phyloP scores from a whole-genome alignment of 805 yeast species.

The Lachancea mirantina region DNA sequence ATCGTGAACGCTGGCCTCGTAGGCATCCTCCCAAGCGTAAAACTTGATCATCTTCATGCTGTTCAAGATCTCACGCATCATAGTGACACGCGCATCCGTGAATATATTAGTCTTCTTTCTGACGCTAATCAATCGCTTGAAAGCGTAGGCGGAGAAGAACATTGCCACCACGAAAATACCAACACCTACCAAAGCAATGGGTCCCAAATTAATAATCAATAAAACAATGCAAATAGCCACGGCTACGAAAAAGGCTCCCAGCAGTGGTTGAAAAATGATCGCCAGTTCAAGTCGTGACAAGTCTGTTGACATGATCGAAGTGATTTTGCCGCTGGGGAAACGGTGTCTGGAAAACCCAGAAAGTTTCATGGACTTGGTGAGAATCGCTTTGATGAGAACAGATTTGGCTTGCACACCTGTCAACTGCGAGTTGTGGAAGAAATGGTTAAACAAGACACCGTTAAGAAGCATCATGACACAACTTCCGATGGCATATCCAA shows the following conservation, averaged over 20 bases:
- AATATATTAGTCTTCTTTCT: conserved; percentile 52
- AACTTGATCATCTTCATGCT: conserved; percentile 78
- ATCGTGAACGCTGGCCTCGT: conserved; percentile 45
- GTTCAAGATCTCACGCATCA: conserved; percentile 70
- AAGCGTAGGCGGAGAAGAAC: conserved; percentile 36
- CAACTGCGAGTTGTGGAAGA: conserved; percentile 52
- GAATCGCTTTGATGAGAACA: conserved; percentile 59
- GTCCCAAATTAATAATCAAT: conserved; percentile 63
- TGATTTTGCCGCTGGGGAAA: conserved; percentile 63
- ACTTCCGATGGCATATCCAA: conserved; percentile 72
- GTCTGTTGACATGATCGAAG: conserved; percentile 77
- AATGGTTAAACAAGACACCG: conserved; percentile 51
- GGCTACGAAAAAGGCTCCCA: conserved; percentile 57
- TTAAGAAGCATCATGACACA: conserved; percentile 45
- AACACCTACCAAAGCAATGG: conserved; percentile 63
- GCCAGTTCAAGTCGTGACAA: conserved; percentile 75
- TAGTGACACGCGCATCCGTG: conserved; percentile 72
- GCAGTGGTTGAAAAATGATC: conserved; percentile 57
- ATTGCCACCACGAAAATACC: conserved; percentile 43
- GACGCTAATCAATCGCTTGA: conserved; percentile 45
- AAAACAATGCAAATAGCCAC: conserved; percentile 57
- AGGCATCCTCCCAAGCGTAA: conserved; percentile 89
- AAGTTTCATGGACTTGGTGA: conserved; percentile 59
- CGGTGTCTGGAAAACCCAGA: conserved; percentile 50
- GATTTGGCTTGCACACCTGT: conserved; percentile 69